Evolutionary conservation across 1,139 yeast genomes (phyloP), one percentile per base, ranked within the genome.

Genomic region (Scheffersomyces cryptocercus): DNA sequence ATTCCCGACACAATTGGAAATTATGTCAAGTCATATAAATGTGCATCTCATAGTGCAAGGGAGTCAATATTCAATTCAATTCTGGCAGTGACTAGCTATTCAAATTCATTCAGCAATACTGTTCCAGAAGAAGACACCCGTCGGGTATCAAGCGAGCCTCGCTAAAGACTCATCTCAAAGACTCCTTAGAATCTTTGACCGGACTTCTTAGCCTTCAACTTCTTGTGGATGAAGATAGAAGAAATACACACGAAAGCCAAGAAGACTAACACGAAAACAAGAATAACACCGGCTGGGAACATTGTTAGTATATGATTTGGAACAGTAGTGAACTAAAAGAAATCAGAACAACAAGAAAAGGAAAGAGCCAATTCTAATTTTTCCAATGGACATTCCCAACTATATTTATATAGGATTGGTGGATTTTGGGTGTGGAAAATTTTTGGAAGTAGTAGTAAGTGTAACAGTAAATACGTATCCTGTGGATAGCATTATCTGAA

Each of bases 241-340:
- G 52, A 47, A 42, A 74, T 53, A 52, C 69, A 73, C 52, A 60
- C 52, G 57, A 61, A 62, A 50, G 75, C 77, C 58, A 65, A 66
- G 65, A 73, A 73, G 48, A 74, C 49, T 56, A 74, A 70, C 54
- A 70, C 73, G 63, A 74, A 74, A 54, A 74, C 79, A 59, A 74
- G 65, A 59, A 74, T 74, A 68, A 74, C 79, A 68, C 79, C 79
- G 37, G 78, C 61, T 61, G 79, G 79, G 48, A 74, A 68, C 79
- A 74, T 74, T 57, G 52, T 61, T 47, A 44, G 46, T 28, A 37
- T 39, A 36, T 38, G 40, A 44, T 45, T 48, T 44, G 44, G 45
- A 47, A 47, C 46, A 50, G 40, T 39, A 40, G 29, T 32, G 24
- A 36, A 47, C 38, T 40, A 37, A 38, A 43, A 41, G 35, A 14